Base-by-base conservation (phyloP, 345 rosid genomes). In the Linum lewisii region DNA sequence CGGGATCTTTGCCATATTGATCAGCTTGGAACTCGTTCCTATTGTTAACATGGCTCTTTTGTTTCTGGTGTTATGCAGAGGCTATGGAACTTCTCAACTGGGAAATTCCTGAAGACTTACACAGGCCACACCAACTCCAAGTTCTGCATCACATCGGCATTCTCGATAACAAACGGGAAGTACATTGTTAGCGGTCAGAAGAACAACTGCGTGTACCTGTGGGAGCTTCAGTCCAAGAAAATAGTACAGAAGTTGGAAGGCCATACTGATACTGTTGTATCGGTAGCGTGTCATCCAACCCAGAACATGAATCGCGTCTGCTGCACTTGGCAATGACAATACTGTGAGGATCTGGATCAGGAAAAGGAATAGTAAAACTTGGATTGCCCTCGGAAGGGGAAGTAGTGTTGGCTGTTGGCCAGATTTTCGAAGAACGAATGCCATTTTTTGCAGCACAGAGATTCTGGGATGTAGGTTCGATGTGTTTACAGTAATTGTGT, bases 201-300 rank as follows among this genome's bases (percentile, higher is more conserved):
- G 66, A 97, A 93, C 65, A 79, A 74, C 20, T 78, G 79, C 63
- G 84, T 93, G 20, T 87, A 84, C 78, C 64, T 89, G 75, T 93
- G 97, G 97, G 99, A 93, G 34, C 84, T 93, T 44, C 96, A 93
- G 76, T 69, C 81, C 6, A 69, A 90, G 69, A 85, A 81, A 68
- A 42, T 85, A 59, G 80, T 89, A 65, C 99, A 93, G 82, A 93
- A 85, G 73, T 77, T 93, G 73, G 91, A 93, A 77, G 96, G 97
- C 49, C 99, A 93, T 54, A 84, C 81, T 10, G 99, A 89, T 64
- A 62, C 86, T 0, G 96, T 89, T 45, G 71, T 89, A 72, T 81
- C 81, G 7, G 95, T 93, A 21, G 82, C 97, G 25, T 93, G 92
- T 59, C 96, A 89, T 65, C 97, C 97, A 0, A 79, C 72, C 0